Evolutionary conservation across 805 yeast species (phyloP), one percentile per base, ranked within the genome.

Genomic region (Citeromyces matritensis): DNA sequence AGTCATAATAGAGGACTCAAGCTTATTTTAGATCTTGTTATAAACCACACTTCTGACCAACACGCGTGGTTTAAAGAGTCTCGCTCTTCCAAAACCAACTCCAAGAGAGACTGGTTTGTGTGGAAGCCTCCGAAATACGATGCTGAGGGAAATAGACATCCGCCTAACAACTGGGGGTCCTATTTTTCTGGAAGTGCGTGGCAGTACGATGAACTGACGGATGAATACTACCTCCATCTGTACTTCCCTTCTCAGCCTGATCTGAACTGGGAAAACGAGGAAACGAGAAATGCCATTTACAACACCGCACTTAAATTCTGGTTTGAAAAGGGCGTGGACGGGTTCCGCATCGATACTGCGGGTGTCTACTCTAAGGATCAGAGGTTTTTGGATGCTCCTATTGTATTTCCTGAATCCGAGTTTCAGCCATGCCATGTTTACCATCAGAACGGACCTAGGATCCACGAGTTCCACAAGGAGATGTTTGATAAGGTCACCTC

Each of bases 21-120:
- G 39, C 45, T 71, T 38, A 56, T 71, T 30, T 49, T 67, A 36
- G 78, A 70, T 47, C 53, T 71, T 46, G 77, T 70, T 29, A 58
- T 71, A 42, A 70, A 71, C 54, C 78, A 70, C 45, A 63, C 73
- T 13, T 68, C 75, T 2, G 46, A 57, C 26, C 65, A 65, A 44
- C 77, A 71, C 48, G 55, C 49, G 30, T 71, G 77, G 77, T 70
- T 70, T 52, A 52, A 65, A 43, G 72, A 70, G 42, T 65, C 73
- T 7, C 49, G 69, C 34, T 54, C 66, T 6, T 62, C 71, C 11
- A 60, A 54, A 41, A 51, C 57, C 31, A 67, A 63, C 46, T 63
- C 73, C 5, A 69, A 71, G 52, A 58, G 77, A 44, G 73, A 71
- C 47, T 69, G 75, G 74, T 68, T 66, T 49, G 54, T 66, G 37